Conservation (phyloP, 2,329 filamentous ascomycete genomes). For the Aureobasidium sp. region DNA sequence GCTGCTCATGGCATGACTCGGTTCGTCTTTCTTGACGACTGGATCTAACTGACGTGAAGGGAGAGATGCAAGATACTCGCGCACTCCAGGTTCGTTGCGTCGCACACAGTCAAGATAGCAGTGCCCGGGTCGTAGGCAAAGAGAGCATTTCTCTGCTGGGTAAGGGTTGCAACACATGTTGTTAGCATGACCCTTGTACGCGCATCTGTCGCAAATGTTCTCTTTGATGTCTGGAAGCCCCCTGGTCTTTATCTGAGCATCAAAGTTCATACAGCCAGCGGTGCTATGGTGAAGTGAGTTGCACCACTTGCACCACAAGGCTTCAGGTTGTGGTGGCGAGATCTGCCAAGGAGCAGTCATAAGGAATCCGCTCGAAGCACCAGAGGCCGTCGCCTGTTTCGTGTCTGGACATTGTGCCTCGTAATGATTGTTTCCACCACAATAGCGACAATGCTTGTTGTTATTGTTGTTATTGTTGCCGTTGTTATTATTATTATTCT, state of each 20-base stretch:
- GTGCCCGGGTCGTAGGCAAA: background rate
- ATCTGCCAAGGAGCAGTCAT: background rate
- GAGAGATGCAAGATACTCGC: background rate
- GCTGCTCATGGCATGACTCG: background rate
- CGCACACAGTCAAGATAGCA: background rate
- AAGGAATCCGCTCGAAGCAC: background rate
- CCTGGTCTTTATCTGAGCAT: background rate
- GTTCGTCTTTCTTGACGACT: background rate
- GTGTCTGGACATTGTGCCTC: background rate
- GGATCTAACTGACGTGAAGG: background rate
- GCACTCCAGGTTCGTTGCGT: background rate
- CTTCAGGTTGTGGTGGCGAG: background rate
- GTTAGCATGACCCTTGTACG: background rate
- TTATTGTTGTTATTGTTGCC: background rate
- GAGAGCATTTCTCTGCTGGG: background rate
- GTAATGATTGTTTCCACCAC: background rate
- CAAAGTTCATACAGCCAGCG: background rate
- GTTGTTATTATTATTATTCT: background rate
- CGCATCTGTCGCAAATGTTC: background rate
- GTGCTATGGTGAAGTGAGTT: background rate
- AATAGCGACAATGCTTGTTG: background rate
- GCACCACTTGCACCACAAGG: slow-evolving; percentile 1
- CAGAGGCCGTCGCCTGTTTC: background rate
- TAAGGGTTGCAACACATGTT: background rate
- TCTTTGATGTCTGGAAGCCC: background rate